Percentiles rank a stretch among this genome's conserved stretches.
phyloP scores from a whole-genome alignment of 305 asterid species.

The Fraxinus ornus region DNA sequence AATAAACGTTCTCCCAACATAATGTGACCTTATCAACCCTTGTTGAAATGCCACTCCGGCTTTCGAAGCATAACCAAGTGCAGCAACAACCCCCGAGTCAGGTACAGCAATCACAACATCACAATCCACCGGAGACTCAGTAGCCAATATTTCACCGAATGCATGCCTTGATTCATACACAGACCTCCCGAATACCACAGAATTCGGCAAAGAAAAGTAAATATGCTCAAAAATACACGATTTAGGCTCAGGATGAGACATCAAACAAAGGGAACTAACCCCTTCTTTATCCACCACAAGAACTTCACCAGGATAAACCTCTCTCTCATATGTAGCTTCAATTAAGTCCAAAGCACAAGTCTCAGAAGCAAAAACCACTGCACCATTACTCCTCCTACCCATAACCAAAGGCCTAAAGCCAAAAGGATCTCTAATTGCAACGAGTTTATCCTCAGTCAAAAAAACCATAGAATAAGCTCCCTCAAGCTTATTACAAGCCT shows the following conservation, averaged over 20 bases:
- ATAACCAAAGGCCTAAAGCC: constrained; percentile 36
- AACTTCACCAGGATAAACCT: constrained; percentile 30
- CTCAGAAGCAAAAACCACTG: constrained; percentile 28
- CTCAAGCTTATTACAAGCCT: constrained; percentile 27
- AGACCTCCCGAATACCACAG: background rate
- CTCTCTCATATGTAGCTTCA: constrained; percentile 33
- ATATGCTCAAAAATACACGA: background rate
- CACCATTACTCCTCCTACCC: constrained; percentile 33
- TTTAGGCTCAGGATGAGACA: background rate
- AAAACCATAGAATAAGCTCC: constrained; percentile 34
- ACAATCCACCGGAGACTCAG: background rate
- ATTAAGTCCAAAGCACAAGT: constrained; percentile 33
- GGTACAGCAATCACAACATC: background rate
- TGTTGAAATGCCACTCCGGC: background rate
- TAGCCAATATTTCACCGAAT: background rate
- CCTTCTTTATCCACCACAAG: constrained; percentile 14
- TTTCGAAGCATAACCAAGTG: background rate
- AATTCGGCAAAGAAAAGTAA: background rate
- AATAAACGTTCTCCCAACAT: background rate
- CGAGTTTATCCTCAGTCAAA: constrained; percentile 1
- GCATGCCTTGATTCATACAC: background rate
- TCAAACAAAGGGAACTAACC: constrained; percentile 6
- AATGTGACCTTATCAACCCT: background rate
- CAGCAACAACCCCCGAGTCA: background rate
- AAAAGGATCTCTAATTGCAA: constrained; percentile 27